A percentile compares a stretch with the other conserved stretches of the same genome.
phyloP scores from a whole-genome alignment of 176 grass and related monocot species.

The Musa schizocarpa region DNA sequence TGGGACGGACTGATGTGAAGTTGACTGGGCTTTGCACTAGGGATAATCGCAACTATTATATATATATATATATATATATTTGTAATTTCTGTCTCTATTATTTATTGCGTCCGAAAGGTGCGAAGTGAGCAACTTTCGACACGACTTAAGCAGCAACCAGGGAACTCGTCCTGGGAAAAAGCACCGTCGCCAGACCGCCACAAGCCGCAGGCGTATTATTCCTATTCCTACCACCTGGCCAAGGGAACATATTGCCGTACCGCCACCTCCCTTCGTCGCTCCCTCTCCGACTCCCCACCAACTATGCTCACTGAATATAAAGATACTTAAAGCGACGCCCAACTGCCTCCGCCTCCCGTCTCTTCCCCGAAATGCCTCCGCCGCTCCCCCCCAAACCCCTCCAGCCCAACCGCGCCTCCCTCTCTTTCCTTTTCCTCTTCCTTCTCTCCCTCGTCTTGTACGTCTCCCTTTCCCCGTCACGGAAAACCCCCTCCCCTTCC shows the following conservation, averaged over 20 bases:
- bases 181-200: no score
- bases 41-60: no score
- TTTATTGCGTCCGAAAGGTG: no score
- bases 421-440: constrained; percentile 1
- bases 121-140: no score
- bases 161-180: no score
- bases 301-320: neutral
- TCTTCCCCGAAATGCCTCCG: neutral
- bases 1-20: no score
- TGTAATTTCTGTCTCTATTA: no score
- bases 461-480: constrained; percentile 27
- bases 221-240: neutral
- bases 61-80: no score
- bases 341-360: neutral
- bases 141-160: no score
- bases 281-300: neutral
- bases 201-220: neutral
- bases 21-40: no score
- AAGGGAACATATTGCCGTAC: neutral
- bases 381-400: neutral
- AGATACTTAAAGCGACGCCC: neutral
- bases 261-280: neutral
- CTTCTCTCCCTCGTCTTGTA: constrained; percentile 22
- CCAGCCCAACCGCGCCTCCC: neutral
- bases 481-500: constrained; percentile 12